Conservation (phyloP, 1,284 basidiomycete genomes). For the Anthracocystis setariae region DNA sequence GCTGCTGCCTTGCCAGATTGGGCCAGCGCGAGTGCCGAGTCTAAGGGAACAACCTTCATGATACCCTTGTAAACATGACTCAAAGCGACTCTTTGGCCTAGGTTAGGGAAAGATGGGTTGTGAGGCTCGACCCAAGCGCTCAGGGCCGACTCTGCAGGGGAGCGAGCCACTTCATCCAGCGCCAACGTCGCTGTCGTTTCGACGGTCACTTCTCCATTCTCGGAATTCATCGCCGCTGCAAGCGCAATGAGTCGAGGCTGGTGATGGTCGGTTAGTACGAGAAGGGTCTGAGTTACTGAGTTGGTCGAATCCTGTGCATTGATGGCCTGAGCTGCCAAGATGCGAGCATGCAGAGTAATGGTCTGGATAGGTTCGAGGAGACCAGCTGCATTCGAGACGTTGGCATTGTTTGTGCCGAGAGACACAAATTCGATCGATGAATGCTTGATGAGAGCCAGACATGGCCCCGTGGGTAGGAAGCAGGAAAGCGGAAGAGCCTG, state of each 20-base stretch:
- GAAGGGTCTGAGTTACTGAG: slow-evolving; percentile 16
- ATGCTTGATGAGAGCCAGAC: slow-evolving; percentile 45
- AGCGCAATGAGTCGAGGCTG: slow-evolving; percentile 46
- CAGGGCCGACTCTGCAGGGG: slow-evolving; percentile 52
- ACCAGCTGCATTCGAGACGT: slow-evolving; percentile 8
- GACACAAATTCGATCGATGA: slow-evolving; percentile 46
- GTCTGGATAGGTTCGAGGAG: slow-evolving; percentile 32
- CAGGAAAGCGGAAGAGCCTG: slow-evolving; percentile 31
- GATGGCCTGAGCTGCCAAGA: slow-evolving; percentile 33
- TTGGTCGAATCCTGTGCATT: slow-evolving; percentile 6
- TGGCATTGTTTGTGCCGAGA: slow-evolving; percentile 4
- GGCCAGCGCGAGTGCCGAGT: not conserved
- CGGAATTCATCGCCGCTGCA: slow-evolving; percentile 3
- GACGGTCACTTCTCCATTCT: slow-evolving; percentile 15
- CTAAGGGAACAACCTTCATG: slow-evolving; percentile 41
- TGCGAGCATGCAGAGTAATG: slow-evolving; percentile 38
- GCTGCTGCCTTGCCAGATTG: not conserved
- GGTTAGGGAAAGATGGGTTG: not conserved
- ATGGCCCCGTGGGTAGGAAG: slow-evolving; percentile 43
- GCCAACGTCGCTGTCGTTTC: slow-evolving; percentile 33
- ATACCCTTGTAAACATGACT: slow-evolving; percentile 54
- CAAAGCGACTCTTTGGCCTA: slow-evolving; percentile 32
- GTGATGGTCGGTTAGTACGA: slow-evolving; percentile 59
- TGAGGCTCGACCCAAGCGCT: slow-evolving; percentile 33
- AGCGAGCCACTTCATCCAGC: slow-evolving; percentile 51